A percentile compares a stretch with the other conserved stretches of the same genome.
Conservation (phyloP, 2,329 filamentous ascomycete species). For the Sclerotinia trifoliorum region DNA sequence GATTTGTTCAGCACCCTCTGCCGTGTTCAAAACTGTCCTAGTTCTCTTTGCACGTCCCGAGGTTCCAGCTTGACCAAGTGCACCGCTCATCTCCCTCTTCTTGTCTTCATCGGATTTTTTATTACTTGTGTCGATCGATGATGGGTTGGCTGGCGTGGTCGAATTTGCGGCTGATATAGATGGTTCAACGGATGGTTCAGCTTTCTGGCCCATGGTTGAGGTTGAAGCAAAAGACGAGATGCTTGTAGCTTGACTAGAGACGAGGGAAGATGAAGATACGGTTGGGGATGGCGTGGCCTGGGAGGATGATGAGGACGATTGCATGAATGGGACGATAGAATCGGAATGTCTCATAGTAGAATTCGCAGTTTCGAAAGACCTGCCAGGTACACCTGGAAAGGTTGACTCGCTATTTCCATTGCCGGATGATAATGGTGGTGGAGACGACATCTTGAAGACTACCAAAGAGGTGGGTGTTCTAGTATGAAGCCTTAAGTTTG, state of each 20-base stretch:
- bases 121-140: neutral
- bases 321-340: neutral
- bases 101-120: neutral
- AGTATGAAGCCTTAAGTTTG: too few relatives aligned
- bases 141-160: neutral
- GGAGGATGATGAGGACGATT: too few relatives aligned
- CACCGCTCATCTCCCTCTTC: neutral
- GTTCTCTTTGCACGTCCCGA: neutral
- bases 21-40: neutral
- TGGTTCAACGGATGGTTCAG: neutral
- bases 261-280: too few relatives aligned
- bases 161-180: neutral
- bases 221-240: neutral
- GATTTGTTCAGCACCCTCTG: neutral
- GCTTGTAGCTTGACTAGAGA: neutral
- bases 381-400: neutral
- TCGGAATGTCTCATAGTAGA: neutral
- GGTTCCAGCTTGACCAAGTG: neutral
- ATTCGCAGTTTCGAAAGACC: neutral
- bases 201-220: neutral
- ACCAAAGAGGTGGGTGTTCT: neutral
- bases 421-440: neutral
- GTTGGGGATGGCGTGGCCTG: neutral
- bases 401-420: neutral
- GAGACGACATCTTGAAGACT: neutral